Conservation (phyloP, 2,329 filamentous ascomycete species). For the Pochonia chlamydosporia region DNA sequence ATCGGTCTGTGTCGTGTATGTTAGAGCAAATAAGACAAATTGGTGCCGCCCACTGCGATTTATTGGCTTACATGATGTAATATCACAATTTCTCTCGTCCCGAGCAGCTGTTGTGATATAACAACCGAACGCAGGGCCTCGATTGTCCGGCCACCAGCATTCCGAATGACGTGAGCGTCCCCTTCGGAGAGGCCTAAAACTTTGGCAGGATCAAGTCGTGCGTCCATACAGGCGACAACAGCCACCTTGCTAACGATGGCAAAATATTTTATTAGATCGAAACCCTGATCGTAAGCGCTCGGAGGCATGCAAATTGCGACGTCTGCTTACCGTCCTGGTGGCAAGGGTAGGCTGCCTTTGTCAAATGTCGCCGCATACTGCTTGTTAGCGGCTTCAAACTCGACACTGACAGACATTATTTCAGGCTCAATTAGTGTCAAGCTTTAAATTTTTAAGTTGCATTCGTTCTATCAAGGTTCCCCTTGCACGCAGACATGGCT, state of each 20-base stretch:
- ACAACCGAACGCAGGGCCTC: slow-evolving; percentile 70
- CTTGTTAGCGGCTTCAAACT: slow-evolving; percentile 30
- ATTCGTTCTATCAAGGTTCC: no score
- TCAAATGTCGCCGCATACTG: slow-evolving; percentile 60
- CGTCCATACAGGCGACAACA: slow-evolving; percentile 74
- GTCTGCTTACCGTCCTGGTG: slow-evolving; percentile 48
- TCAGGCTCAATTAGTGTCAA: no score
- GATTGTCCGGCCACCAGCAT: slow-evolving; percentile 60
- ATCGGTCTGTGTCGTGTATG: slow-evolving; percentile 29
- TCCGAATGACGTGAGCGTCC: slow-evolving; percentile 74
- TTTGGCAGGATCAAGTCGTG: slow-evolving; percentile 60
- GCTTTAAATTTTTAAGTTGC: no score
- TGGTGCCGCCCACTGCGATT: background rate
- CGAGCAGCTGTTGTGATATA: slow-evolving; percentile 74
- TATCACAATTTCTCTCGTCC: slow-evolving; percentile 67
- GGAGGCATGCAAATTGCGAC: background rate
- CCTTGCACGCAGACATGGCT: no score
- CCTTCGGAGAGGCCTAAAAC: slow-evolving; percentile 68
- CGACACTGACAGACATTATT: slow-evolving; percentile 15
- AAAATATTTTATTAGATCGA: background rate
- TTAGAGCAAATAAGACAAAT: no score
- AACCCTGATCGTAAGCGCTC: background rate
- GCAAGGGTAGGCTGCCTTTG: slow-evolving; percentile 60
- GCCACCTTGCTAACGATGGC: slow-evolving; percentile 23
- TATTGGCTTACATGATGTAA: slow-evolving; percentile 53